Evolutionary conservation across 257 asterid species (phyloP).

Genomic region (Solanum ossicruentum): DNA sequence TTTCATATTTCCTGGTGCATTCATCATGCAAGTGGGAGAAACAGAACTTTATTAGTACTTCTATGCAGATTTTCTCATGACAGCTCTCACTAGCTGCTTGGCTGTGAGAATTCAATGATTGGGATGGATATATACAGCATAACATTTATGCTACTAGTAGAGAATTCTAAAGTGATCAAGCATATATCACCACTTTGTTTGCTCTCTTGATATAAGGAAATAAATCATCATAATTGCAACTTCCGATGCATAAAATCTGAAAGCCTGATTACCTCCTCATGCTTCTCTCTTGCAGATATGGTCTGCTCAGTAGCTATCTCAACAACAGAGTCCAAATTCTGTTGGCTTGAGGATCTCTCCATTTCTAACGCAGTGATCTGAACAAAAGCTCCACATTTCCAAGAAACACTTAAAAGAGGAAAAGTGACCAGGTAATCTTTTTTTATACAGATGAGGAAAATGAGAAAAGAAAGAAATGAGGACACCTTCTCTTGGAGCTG

Average conservation of each 20-base stretch:
- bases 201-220: neutral
- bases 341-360: conserved; percentile 79
- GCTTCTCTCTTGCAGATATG: conserved; percentile 47
- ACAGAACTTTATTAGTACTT: neutral
- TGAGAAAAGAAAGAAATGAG: conserved; percentile 3
- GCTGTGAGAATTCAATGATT: neutral
- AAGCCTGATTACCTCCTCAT: conserved; percentile 47
- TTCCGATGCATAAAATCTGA: neutral
- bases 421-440: neutral
- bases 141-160: neutral
- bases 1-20: neutral
- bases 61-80: neutral
- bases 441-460: neutral
- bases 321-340: conserved; percentile 41
- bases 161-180: neutral
- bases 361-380: conserved; percentile 65
- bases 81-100: neutral
- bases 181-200: neutral
- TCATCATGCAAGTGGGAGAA: neutral
- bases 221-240: neutral
- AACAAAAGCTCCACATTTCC: neutral
- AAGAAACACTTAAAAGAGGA: neutral
- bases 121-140: neutral
- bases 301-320: conserved; percentile 60
- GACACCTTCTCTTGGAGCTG: conserved; percentile 85